Base-by-base conservation (phyloP, 108 stramenopile species). In the Ochromonas danica region DNA sequence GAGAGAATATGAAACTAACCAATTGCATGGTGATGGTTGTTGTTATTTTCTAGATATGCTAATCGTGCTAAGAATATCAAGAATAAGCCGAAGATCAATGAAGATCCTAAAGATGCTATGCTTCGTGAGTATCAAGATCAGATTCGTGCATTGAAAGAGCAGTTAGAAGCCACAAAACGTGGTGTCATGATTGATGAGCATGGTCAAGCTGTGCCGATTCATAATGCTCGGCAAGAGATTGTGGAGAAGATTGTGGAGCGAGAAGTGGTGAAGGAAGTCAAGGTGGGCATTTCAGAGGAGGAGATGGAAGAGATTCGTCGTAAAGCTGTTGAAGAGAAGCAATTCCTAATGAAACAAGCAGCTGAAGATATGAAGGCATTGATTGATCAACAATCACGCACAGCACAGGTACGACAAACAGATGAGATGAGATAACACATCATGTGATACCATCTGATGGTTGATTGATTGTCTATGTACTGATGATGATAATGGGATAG, bases 1-100 rank as follows among this genome's bases (percentile, higher is more conserved):
- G n/a, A n/a, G n/a, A n/a, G n/a, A n/a, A n/a, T n/a, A n/a, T n/a
- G n/a, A n/a, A n/a, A n/a, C n/a, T n/a, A n/a, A n/a, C n/a, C n/a
- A n/a, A n/a, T n/a, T n/a, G n/a, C n/a, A n/a, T n/a, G n/a, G n/a
- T n/a, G n/a, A n/a, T n/a, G n/a, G n/a, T n/a, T n/a, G n/a, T n/a
- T n/a, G n/a, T n/a, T n/a, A n/a, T n/a, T 51, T n/a, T 1, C 10
- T 75, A 83, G 84, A 41, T 99, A 98, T 85, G 99, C 99, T 0
- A 93, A 95, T 39, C 93, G 99, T 41, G 97, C 99, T 33, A 99
- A 98, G 88, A 94, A 97, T 62, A 98, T 99, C 83, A 98, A 99
- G 90, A 99, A 98, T 77, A 94, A 91, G 84, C 97, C 99, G 0
- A 87, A 95, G 81, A 94, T 99, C 42, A 99, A 99, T 81, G 97